Base-by-base conservation (phyloP, 345 rosid species). In the Ailanthus altissimus region DNA sequence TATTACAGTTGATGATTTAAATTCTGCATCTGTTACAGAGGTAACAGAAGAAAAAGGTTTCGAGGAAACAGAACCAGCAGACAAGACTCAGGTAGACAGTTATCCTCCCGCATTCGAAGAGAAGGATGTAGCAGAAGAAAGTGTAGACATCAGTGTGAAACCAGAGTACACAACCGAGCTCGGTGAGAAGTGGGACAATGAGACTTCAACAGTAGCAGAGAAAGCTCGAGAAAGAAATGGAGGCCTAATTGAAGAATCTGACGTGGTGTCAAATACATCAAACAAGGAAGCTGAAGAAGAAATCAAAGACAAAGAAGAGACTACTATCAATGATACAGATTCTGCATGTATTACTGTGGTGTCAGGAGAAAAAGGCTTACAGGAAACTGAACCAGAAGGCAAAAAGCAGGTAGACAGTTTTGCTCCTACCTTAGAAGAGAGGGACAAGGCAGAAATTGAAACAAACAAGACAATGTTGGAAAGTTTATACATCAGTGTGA, bases 341-440 rank as follows among this genome's bases (percentile, higher is more conserved):
- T 71, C 54, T 49, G 67, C 16, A 58, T 18, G 20, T 57, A 25
- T 23, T 62, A 59, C 57, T 45, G 58, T 18, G 25, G 68, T 32
- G 23, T 63, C 73, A 58, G 75, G 70, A 45, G 51, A 54, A 8
- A 42, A 26, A 28, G 32, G 21, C 6, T 6, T 57, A 9, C 65
- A 51, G 25, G 83, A 73, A 28, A 72, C 68, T n/a, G 75, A 72
- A 77, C 23, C 56, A 15, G 83, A 81, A 84, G 82, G 46, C 18
- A 62, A 62, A 65, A 64, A 49, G 62, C 36, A 79, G 45, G 74
- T 67, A 40, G 75, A 75, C 76, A 73, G 79, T 64, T 53, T 58
- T 32, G 74, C 12, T 78, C 54, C 49, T 60, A 36, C 75, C 51
- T 49, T 64, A 38, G 79, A 77, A 63, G 83, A 77, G 66, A 68